Percentiles rank a stretch among this genome's conserved stretches.
Evolutionary conservation across 768 basidiomycete genomes (phyloP).

Genomic region (Suillus clintonianus): DNA sequence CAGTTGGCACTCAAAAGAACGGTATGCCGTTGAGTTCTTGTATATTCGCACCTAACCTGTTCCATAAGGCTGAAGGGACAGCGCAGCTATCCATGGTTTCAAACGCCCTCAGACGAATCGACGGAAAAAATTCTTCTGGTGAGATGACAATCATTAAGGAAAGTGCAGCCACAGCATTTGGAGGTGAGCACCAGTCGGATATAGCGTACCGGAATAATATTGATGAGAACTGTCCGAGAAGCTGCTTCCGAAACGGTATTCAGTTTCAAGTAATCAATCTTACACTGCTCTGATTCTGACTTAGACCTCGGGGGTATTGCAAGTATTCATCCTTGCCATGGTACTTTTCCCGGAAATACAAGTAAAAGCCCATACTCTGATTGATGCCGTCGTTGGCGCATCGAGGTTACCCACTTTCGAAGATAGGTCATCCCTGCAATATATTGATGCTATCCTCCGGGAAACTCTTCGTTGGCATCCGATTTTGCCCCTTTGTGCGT

Average conservation of each 20-base stretch:
- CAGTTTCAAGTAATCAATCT: background rate
- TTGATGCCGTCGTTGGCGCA: constrained; percentile 28
- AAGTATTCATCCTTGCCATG: constrained; percentile 38
- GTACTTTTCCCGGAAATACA: constrained; percentile 30
- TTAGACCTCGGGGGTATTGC: constrained; percentile 27
- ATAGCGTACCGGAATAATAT: background rate
- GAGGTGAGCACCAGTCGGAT: constrained; percentile 11
- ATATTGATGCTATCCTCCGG: constrained; percentile 28
- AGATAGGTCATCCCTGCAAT: constrained; percentile 27
- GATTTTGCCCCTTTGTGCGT: constrained; percentile 24
- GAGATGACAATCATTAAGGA: constrained; percentile 17
- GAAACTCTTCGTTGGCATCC: constrained; percentile 30
- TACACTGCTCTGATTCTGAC: background rate
- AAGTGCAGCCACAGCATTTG: constrained; percentile 19
- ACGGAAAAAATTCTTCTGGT: background rate
- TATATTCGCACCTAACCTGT: background rate
- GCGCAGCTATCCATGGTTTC: constrained; percentile 18
- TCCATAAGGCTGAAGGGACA: constrained; percentile 12
- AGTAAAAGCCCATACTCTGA: constrained; percentile 26
- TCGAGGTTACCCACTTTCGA: constrained; percentile 26
- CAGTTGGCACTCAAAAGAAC: constrained; percentile 14
- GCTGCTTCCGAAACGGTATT: constrained; percentile 20
- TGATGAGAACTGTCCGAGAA: background rate
- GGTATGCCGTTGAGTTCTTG: constrained; percentile 5
- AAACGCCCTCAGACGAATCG: constrained; percentile 12